Evolutionary conservation across 768 basidiomycete species (phyloP).

Genomic region (Tubosaeta sp.): DNA sequence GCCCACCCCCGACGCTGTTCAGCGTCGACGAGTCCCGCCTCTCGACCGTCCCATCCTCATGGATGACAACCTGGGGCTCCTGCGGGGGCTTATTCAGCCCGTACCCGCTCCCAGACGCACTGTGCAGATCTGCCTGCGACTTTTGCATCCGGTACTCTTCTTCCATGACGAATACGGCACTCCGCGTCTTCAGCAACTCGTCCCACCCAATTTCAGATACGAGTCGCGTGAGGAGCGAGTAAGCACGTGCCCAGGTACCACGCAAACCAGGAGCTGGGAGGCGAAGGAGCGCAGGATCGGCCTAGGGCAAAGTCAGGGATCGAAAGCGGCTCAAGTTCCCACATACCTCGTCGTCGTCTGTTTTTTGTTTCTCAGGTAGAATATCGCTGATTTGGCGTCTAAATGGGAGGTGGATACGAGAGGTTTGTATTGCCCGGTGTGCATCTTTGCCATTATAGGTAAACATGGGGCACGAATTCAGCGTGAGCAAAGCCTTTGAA

Average conservation of each 20-base stretch:
- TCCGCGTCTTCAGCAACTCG: constrained; percentile 92
- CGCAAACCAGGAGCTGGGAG: constrained; percentile 91
- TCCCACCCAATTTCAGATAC: constrained; percentile 98
- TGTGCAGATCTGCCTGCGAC: constrained; percentile 64
- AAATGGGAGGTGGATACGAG: constrained; percentile 81
- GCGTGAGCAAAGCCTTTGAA: constrained; percentile 70
- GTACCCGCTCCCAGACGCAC: constrained; percentile 20
- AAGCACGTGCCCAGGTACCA: constrained; percentile 95
- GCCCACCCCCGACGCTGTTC: background rate
- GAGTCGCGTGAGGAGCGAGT: constrained; percentile 82
- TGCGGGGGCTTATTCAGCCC: constrained; percentile 21
- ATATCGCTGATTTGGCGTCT: constrained; percentile 85
- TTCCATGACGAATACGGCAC: constrained; percentile 97
- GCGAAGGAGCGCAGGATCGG: constrained; percentile 91
- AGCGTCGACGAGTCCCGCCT: constrained; percentile 14
- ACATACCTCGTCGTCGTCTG: constrained; percentile 78
- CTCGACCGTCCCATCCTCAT: constrained; percentile 58
- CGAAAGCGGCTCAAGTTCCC: background rate
- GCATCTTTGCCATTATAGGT: constrained; percentile 96
- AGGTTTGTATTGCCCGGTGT: constrained; percentile 77
- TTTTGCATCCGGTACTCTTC: constrained; percentile 99
- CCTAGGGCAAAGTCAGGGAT: constrained; percentile 41
- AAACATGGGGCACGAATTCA: constrained; percentile 99
- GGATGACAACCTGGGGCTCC: constrained; percentile 41
- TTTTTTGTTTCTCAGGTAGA: constrained; percentile 76